Base-by-base conservation (phyloP, 768 basidiomycete species). In the Infundibulicybe gibba region DNA sequence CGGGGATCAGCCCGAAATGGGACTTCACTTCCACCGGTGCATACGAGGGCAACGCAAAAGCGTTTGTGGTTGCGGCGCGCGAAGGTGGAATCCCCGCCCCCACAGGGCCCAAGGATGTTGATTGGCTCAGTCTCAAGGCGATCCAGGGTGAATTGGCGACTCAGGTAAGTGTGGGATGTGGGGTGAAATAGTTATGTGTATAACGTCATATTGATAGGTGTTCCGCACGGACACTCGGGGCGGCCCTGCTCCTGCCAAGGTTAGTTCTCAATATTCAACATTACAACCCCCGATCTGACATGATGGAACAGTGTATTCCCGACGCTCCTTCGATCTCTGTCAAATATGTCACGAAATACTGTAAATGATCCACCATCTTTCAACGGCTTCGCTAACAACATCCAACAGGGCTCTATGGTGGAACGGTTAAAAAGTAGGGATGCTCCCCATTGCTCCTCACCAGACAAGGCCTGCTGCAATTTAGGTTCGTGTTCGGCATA, bases 231-330 rank as follows among this genome's bases (percentile, higher is more conserved):
- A 78, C 50, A 85, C 80, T 12, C 54, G 64, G 4, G 74, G 69
- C 12, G 83, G 84, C 13, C 74, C 74, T 40, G 74, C 82, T 38
- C 81, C 82, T 31, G 53, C 75, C 16, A 67, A 74, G 31, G 75
- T 70, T 58, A 37, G 68, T 66, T 44, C 32, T 35, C 31, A 20
- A 40, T 20, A 1, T 15, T 14, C 45, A 17, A 30, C n/a, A 17
- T 43, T 44, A 32, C 51, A 6, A 25, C 19, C 31, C 14, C 34
- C 9, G 44, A 11, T 40, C 47, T 21, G 46, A 21, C 25, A 40
- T 39, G 32, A 11, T n/a, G 10, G 25, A 12, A 9, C 33, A 70
- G 66, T 79, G 76, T 54, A 60, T 55, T 0, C 55, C 65, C 5
- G 78, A 74, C 15, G 64, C 71, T 6, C 42, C 64, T 19, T 59